These are phyloP conservation scores for Pneumocystis murina DNA, from an alignment of 1,139 yeast species.

Conservation along the genomic window DNA sequence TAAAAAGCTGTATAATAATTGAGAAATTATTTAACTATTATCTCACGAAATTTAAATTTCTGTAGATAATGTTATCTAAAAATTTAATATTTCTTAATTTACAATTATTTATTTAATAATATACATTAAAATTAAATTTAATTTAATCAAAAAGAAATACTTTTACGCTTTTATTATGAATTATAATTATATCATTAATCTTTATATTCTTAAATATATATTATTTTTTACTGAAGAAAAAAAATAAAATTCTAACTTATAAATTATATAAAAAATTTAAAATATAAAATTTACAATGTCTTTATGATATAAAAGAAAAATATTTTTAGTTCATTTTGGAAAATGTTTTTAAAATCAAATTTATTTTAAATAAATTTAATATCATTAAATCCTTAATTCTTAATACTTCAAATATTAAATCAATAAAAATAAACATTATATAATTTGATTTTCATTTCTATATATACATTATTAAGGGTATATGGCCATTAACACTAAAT, in stretches of 20 bases:
- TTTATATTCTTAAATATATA: too few species aligned
- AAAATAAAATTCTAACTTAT: too few species aligned
- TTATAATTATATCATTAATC: not conserved
- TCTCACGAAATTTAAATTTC: not conserved
- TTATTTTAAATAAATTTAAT: not conserved
- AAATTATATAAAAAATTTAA: too few species aligned
- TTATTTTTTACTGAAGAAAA: not conserved
- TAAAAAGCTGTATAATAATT: not conserved
- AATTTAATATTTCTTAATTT: not conserved
- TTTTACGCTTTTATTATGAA: not conserved
- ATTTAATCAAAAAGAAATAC: not conserved
- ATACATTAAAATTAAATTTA: too few species aligned
- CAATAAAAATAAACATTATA: not conserved
- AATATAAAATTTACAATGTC: too few species aligned
- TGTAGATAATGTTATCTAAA: not conserved
- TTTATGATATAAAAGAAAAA: too few species aligned
- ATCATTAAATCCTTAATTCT: not conserved
- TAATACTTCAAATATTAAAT: not conserved
- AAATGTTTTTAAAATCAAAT: too few species aligned
- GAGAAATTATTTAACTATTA: not conserved
- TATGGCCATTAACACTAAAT: not conserved
- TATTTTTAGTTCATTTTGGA: too few species aligned
- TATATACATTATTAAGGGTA: not conserved
- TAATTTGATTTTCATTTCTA: not conserved
- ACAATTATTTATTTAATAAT: too few species aligned